Evolutionary conservation across 2,329 filamentous ascomycete species (phyloP).

Genomic region (Aureobasidium sp.): DNA sequence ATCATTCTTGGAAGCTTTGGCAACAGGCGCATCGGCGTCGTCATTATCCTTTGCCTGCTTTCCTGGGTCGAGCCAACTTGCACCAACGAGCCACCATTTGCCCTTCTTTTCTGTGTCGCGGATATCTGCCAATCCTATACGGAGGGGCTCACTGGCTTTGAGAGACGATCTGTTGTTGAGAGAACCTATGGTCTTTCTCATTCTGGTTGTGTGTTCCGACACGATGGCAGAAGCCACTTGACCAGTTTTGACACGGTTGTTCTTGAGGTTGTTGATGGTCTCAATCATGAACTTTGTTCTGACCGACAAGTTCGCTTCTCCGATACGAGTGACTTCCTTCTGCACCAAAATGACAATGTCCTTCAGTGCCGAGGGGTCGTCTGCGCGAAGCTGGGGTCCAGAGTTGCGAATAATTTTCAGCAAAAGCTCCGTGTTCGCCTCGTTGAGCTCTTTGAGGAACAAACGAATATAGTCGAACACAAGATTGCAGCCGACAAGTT

Average conservation of each 20-base stretch:
- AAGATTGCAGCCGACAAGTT: conserved; percentile 71
- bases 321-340: conserved; percentile 58
- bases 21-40: neutral
- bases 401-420: conserved; percentile 73
- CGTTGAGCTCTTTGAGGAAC: conserved; percentile 65
- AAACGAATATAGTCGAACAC: conserved; percentile 86
- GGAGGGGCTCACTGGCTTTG: conserved; percentile 71
- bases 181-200: conserved; percentile 79
- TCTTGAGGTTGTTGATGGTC: conserved; percentile 88
- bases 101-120: conserved; percentile 75
- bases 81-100: conserved; percentile 98
- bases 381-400: conserved; percentile 74
- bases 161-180: conserved; percentile 59
- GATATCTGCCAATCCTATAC: conserved; percentile 74
- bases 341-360: conserved; percentile 78
- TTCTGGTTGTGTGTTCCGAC: conserved; percentile 74
- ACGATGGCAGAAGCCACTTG: conserved; percentile 61
- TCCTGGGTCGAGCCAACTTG: conserved; percentile 61
- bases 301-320: conserved; percentile 65
- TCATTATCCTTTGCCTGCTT: conserved; percentile 15
- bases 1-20: neutral
- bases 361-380: conserved; percentile 81
- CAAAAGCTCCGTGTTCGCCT: conserved; percentile 81
- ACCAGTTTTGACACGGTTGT: conserved; percentile 77
- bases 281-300: conserved; percentile 97